Base-by-base conservation (phyloP, 2,329 filamentous ascomycete species). In the Colletotrichum sp. region DNA sequence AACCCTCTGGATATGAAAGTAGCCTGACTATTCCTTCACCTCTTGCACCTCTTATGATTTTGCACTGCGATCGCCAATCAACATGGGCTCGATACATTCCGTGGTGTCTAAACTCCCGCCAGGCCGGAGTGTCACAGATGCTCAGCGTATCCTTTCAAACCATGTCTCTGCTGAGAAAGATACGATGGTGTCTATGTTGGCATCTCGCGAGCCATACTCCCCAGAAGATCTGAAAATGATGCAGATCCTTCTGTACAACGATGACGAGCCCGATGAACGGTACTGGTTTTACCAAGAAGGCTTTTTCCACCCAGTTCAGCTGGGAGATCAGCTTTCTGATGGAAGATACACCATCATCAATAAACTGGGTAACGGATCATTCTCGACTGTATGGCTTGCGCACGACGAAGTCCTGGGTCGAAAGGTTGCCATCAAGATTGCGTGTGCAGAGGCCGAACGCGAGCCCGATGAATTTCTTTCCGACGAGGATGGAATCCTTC, bases 81-180 rank as follows among this genome's bases (percentile, higher is more conserved):
- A 3, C 1, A 48, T 52, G 44, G 44, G n/a, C 44, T 13, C n/a
- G 3, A 22, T 3, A 13, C 44, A 8, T 22, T 52, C 44, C 1
- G n/a, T 52, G 2, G 6, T 13, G 44, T 0, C n/a, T 13, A 13
- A 25, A 3, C 6, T 3, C 0, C 12, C 3, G 3, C 11, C 6
- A 8, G 5, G n/a, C 3, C 44, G 3, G 1, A 13, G 0, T 22
- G 11, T 2, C n/a, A 1, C 3, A 52, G n/a, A 25, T 13, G 2
- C 44, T 22, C 6, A 22, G n/a, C n/a, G 0, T 52, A 22, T 4
- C 19, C 1, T 2, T 3, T 22, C 4, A 8, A 22, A 25, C n/a
- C 0, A 52, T 13, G n/a, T 22, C 44, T 12, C 55, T 19, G 3
- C 13, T 1, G 55, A 59, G 15, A 16, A 3, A 2, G 8, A 59